A percentile compares a stretch with the other conserved stretches of the same genome.
phyloP scores from a whole-genome alignment of 805 yeast species.

The Ogataea methylovora region DNA sequence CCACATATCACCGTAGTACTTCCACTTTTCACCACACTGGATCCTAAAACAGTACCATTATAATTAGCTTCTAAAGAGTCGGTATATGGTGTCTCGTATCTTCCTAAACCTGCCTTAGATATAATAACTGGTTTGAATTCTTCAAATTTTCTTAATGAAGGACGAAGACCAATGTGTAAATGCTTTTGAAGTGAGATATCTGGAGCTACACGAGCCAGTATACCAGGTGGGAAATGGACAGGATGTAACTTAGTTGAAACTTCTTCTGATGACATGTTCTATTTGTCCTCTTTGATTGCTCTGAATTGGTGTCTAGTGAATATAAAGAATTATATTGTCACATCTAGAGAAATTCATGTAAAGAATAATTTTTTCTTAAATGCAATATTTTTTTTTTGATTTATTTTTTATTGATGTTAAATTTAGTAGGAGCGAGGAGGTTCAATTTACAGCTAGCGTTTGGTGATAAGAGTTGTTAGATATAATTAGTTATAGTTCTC shows the following conservation, averaged over 20 bases:
- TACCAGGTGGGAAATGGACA: slow-evolving; percentile 70
- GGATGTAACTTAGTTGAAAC: slow-evolving; percentile 23
- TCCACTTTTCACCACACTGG: slow-evolving; percentile 63
- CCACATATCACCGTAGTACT: slow-evolving; percentile 68
- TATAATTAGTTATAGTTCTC: too few species aligned
- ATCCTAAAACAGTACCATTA: slow-evolving; percentile 42
- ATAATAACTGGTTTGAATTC: slow-evolving; percentile 61
- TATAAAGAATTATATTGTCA: too few species aligned
- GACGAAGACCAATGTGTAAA: slow-evolving; percentile 66
- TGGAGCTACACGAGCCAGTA: slow-evolving; percentile 78
- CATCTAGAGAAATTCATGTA: too few species aligned
- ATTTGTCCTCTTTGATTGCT: too few species aligned
- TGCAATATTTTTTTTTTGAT: slow-evolving; percentile 5
- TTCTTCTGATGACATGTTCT: too few species aligned
- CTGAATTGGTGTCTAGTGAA: too few species aligned
- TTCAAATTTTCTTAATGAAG: slow-evolving; percentile 59
- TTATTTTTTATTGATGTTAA: slow-evolving; percentile 2
- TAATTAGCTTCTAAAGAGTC: slow-evolving; percentile 11
- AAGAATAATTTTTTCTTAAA: too few species aligned
- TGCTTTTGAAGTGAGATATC: slow-evolving; percentile 78
- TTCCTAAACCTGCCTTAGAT: slow-evolving; percentile 28
- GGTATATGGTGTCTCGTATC: slow-evolving; percentile 19
- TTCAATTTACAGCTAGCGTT: too few species aligned
- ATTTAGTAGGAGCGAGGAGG: background rate
- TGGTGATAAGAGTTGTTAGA: too few species aligned